Percentiles rank a stretch among this genome's conserved stretches.
These are phyloP conservation scores for Glaciozyma martinii DNA, from an alignment of 768 basidiomycete genomes.

Conservation along the genomic window DNA sequence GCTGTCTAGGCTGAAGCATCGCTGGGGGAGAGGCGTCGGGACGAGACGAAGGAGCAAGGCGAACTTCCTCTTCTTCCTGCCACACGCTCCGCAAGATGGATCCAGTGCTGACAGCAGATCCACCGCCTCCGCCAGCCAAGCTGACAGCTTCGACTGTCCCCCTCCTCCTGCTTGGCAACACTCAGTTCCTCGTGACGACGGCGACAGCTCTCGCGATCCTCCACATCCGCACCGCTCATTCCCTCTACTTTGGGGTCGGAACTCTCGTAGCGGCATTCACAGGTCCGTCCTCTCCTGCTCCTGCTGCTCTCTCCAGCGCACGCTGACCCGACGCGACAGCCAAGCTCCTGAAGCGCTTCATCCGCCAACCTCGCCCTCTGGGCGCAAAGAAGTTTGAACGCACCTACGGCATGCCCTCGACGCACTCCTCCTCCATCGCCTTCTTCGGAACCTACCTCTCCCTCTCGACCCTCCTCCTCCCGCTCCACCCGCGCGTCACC, in stretches of 20 bases:
- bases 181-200: constrained; percentile 30
- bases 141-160: constrained; percentile 8
- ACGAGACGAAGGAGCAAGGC: not conserved
- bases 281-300: constrained; percentile 33
- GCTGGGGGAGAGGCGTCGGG: not conserved
- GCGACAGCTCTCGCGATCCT: constrained; percentile 38
- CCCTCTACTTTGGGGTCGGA: constrained; percentile 39
- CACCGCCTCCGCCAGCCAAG: not conserved
- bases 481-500: constrained; percentile 29
- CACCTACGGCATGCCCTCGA: constrained; percentile 46
- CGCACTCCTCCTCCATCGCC: constrained; percentile 43
- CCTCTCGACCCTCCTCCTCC: constrained; percentile 33
- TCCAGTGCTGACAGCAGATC: not conserved
- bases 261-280: constrained; percentile 39
- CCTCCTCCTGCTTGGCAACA: constrained; percentile 22
- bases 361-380: constrained; percentile 39
- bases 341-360: constrained; percentile 41
- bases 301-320: not conserved
- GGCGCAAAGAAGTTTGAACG: constrained; percentile 37
- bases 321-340: constrained; percentile 31
- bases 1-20: not conserved
- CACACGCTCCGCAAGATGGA: not conserved
- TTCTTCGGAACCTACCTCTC: constrained; percentile 42
- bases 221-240: constrained; percentile 39
- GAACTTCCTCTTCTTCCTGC: not conserved